These are phyloP conservation scores for Adansonia madagascariensis DNA, from an alignment of 441 rosid genomes.

Conservation along the genomic window DNA sequence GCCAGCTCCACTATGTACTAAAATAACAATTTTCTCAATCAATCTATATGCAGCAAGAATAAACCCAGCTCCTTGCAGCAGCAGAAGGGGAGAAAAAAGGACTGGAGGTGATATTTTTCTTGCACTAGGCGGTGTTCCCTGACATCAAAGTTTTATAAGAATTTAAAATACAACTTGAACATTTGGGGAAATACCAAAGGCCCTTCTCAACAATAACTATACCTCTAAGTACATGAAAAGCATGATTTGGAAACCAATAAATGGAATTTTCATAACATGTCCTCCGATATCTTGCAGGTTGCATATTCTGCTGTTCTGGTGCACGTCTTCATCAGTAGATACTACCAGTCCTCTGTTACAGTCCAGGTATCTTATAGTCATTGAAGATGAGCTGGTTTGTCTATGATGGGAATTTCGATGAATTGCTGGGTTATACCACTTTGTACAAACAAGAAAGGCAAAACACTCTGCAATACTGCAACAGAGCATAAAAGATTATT, in stretches of 20 bases:
- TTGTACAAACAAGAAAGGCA: slow-evolving; percentile 75
- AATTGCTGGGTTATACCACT: slow-evolving; percentile 71
- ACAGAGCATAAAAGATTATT: slow-evolving; percentile 29
- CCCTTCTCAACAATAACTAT: slow-evolving; percentile 28
- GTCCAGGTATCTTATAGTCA: slow-evolving; percentile 54
- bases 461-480: slow-evolving; percentile 71
- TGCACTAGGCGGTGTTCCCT: slow-evolving; percentile 71
- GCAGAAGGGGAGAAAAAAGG: slow-evolving; percentile 57
- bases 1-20: slow-evolving; percentile 39
- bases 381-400: slow-evolving; percentile 55
- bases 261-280: slow-evolving; percentile 67
- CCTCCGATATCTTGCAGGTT: slow-evolving; percentile 70
- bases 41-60: slow-evolving; percentile 50
- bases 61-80: slow-evolving; percentile 70
- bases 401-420: slow-evolving; percentile 51
- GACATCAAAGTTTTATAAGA: slow-evolving; percentile 21
- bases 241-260: slow-evolving; percentile 56
- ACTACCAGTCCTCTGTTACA: slow-evolving; percentile 62
- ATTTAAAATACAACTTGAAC: slow-evolving; percentile 20
- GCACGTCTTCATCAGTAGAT: slow-evolving; percentile 54
- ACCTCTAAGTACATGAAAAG: slow-evolving; percentile 79
- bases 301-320: slow-evolving; percentile 49
- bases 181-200: neutral
- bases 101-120: slow-evolving; percentile 47
- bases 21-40: slow-evolving; percentile 50